These are phyloP conservation scores for Triticum monococcum DNA, from an alignment of 176 grass and related monocot genomes.

Conservation along the genomic window DNA sequence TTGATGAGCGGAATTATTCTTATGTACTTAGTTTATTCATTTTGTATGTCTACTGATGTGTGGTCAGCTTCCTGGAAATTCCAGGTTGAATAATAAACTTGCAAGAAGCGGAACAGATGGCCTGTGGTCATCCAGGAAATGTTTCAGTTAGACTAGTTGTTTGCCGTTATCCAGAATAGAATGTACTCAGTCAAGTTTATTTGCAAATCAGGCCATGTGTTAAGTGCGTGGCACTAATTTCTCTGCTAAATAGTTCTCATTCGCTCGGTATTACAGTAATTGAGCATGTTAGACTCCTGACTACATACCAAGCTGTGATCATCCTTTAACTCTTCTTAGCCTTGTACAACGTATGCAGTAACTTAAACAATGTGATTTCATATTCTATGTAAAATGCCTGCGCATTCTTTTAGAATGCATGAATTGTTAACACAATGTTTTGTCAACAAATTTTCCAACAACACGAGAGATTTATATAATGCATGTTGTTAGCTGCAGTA, in stretches of 20 bases:
- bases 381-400: background rate
- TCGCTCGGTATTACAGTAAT: background rate
- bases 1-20: background rate
- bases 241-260: background rate
- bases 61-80: background rate
- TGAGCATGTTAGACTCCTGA: background rate
- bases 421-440: background rate
- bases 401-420: too few relatives aligned
- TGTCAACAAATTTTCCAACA: background rate
- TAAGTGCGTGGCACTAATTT: background rate
- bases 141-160: background rate
- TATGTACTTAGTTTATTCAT: background rate
- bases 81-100: background rate
- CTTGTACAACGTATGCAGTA: background rate
- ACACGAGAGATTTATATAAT: background rate
- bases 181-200: background rate
- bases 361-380: background rate
- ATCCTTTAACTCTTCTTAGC: too few relatives aligned
- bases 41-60: background rate
- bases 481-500: background rate
- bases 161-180: background rate
- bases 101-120: background rate
- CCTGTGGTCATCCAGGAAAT: background rate
- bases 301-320: background rate
- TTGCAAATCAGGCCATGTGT: background rate